A percentile compares a stretch with the other conserved stretches of the same genome.
phyloP scores from a whole-genome alignment of 1,284 basidiomycete species.

The Irpex lacteus region DNA sequence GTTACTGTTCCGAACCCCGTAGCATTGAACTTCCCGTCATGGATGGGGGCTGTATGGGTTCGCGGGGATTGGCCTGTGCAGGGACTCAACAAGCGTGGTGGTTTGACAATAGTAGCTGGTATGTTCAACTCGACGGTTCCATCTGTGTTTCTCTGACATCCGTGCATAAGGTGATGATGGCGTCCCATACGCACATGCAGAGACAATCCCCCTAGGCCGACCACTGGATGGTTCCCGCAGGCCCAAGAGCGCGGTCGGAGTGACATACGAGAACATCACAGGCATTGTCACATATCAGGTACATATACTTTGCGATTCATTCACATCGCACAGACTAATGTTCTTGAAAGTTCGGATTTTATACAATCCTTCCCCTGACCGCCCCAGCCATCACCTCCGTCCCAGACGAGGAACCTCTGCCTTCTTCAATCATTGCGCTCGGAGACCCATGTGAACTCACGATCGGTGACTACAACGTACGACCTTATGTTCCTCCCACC shows the following conservation, averaged over 20 bases:
- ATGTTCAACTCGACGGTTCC: conserved; percentile 8
- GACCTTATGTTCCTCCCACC: background rate
- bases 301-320: conserved; percentile 14
- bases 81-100: conserved; percentile 56
- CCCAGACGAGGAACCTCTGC: conserved; percentile 33
- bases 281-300: conserved; percentile 58
- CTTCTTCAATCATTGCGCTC: conserved; percentile 37
- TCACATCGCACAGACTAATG: background rate
- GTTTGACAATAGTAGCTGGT: conserved; percentile 52
- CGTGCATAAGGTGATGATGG: conserved; percentile 39
- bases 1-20: conserved; percentile 53
- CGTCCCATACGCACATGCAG: conserved; percentile 56
- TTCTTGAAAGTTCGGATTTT: conserved; percentile 42
- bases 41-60: conserved; percentile 59
- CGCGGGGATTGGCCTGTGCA: conserved; percentile 56
- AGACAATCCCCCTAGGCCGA: conserved; percentile 50
- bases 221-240: conserved; percentile 57
- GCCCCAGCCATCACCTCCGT: conserved; percentile 45
- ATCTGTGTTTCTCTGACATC: conserved; percentile 2
- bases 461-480: conserved; percentile 61
- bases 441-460: conserved; percentile 46
- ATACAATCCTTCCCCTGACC: conserved; percentile 53
- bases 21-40: conserved; percentile 49
- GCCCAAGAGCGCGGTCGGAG: conserved; percentile 48
- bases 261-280: conserved; percentile 47